phyloP scores from a whole-genome alignment of 2,329 filamentous ascomycete species.

The Scolecobasidium constrictum region DNA sequence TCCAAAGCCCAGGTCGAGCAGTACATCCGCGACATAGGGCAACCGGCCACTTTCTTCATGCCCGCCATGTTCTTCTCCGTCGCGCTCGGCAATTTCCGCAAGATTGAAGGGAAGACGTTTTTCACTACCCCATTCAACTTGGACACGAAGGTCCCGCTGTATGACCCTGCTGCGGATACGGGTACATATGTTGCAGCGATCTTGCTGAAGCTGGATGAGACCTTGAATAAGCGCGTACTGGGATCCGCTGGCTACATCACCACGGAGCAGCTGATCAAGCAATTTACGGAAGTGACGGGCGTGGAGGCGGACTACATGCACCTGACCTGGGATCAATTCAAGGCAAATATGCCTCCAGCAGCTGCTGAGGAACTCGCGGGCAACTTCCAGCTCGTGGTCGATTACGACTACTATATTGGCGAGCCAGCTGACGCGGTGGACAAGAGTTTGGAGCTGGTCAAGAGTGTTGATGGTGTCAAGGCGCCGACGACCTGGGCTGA shows the following conservation, averaged over 20 bases:
- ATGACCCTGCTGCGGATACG: constrained; percentile 12
- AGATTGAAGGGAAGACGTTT: constrained; percentile 9
- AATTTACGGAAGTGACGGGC: constrained; percentile 26
- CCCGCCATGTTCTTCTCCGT: constrained; percentile 17
- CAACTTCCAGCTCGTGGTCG: constrained; percentile 41
- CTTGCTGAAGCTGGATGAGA: constrained; percentile 19
- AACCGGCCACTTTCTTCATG: constrained; percentile 15
- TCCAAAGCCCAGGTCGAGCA: constrained; percentile 24
- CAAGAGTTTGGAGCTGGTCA: constrained; percentile 22
- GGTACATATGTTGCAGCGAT: constrained; percentile 19
- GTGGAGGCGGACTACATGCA: constrained; percentile 23
- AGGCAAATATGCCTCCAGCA: constrained; percentile 26
- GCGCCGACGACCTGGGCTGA: constrained; percentile 33
- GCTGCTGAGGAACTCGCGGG: constrained; percentile 40
- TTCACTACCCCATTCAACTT: constrained; percentile 7
- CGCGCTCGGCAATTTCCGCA: neutral
- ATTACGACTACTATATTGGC: constrained; percentile 43
- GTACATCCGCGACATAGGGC: constrained; percentile 15
- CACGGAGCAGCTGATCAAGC: constrained; percentile 16
- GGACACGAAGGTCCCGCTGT: constrained; percentile 10
- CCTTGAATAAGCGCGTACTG: constrained; percentile 33
- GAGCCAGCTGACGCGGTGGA: constrained; percentile 30
- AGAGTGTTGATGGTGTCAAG: constrained; percentile 15
- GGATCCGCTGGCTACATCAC: constrained; percentile 26
- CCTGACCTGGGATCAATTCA: constrained; percentile 32